A percentile compares a stretch with the other conserved stretches of the same genome.
Evolutionary conservation across 1,139 yeast species (phyloP).

Genomic region (Lodderomyces elongisporus): DNA sequence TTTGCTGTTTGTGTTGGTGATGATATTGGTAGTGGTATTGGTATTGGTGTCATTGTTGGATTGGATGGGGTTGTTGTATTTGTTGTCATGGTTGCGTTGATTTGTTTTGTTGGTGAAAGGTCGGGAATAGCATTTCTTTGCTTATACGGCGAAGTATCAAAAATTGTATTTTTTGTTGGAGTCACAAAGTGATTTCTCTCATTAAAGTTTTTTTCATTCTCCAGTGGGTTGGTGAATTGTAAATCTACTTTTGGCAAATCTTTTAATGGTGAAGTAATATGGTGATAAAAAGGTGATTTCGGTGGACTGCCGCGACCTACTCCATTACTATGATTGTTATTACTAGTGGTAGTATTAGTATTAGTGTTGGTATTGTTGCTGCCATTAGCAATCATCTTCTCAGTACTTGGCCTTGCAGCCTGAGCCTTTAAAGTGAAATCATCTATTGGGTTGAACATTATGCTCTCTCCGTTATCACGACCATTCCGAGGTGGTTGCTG

Average conservation of each 20-base stretch:
- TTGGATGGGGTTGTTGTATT: too few species aligned
- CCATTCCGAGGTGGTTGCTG: background rate
- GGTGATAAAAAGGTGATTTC: background rate
- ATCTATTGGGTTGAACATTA: background rate
- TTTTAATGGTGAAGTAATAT: slow-evolving; percentile 1
- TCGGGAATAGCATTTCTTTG: background rate
- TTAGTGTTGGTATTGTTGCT: too few species aligned
- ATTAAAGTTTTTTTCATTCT: too few species aligned
- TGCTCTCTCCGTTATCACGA: background rate
- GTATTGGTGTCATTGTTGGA: slow-evolving; percentile 3
- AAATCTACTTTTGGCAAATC: background rate
- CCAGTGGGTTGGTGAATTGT: too few species aligned
- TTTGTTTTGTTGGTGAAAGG: too few species aligned
- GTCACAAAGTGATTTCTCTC: background rate
- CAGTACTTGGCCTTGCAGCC: background rate
- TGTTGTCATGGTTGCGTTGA: too few species aligned
- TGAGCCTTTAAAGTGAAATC: background rate
- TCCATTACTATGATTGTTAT: too few species aligned
- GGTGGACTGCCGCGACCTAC: too few species aligned
- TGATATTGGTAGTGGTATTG: too few species aligned
- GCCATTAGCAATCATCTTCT: background rate
- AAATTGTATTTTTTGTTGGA: background rate
- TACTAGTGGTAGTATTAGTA: background rate
- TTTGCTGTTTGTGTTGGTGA: too few species aligned
- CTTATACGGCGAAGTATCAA: slow-evolving; percentile 1